Base-by-base conservation (phyloP, 1,284 basidiomycete species). In the Cystobasidium sp. region DNA sequence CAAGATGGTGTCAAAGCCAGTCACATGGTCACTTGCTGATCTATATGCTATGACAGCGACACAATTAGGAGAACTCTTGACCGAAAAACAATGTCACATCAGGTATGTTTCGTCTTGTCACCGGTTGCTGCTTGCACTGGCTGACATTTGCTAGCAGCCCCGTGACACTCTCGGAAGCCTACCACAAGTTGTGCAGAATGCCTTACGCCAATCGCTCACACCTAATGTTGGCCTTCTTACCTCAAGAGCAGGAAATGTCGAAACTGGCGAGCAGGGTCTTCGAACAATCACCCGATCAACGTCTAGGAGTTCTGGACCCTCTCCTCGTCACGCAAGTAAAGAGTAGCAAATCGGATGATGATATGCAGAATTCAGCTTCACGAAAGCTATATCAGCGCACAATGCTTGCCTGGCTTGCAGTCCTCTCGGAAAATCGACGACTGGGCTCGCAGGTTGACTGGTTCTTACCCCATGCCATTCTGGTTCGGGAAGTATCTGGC, bases 401-500 rank as follows among this genome's bases (percentile, higher is more conserved):
- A 0, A 85, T 88, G 12, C 82, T 85, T 53, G 89, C 89, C 0
- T 83, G 91, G 12, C 82, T 93, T 2, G 83, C 87, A 1, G 81
- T 89, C 43, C 84, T 93, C 44, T 80, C 85, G 0, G 84, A 87
- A 2, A 88, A 94, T 78, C 88, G 91, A 18, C 84, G 85, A 5
- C 78, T 87, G 1, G 88, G 90, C 0, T 87, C 86, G 55, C 82
- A 83, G 12, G 86, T 90, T 72, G 76, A 88, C 0, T 79, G 91
- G 89, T 88, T 86, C 84, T 14, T 84, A 39, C 78, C 80, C 1
- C 78, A 82, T 68, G 64, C 82, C 31, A 76, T 83, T 8, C 75
- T 82, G 0, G 79, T 85, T 39, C 77, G 80, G 24, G 71, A 81
- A n/a, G 72, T 84, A 8, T 82, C 84, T 9, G 78, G 82, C 53